These are phyloP conservation scores for Xanthoceras sorbifolium DNA, from an alignment of 345 rosid genomes.

Conservation along the genomic window DNA sequence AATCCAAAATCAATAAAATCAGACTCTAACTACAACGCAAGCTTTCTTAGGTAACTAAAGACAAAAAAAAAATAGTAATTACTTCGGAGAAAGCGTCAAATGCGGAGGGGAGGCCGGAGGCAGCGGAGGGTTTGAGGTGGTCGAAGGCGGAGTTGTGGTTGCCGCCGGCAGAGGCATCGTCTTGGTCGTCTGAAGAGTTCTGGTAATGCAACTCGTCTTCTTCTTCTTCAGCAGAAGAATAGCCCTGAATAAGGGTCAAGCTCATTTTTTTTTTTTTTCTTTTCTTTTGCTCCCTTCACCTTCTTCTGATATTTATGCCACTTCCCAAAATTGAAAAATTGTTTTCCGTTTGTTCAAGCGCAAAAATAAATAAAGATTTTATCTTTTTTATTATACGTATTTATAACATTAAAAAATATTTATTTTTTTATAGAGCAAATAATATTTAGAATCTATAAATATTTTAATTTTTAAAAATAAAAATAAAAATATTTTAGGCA, in stretches of 20 bases:
- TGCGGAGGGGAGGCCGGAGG: constrained; percentile 82
- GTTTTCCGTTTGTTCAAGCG: not conserved
- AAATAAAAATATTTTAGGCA: no score
- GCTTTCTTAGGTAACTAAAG: no score
- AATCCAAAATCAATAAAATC: constrained; percentile 21
- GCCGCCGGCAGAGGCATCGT: constrained; percentile 26
- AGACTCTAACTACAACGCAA: not conserved
- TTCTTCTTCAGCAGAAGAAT: constrained; percentile 86
- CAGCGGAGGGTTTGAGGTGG: constrained; percentile 37
- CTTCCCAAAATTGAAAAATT: not conserved
- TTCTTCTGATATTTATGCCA: not conserved
- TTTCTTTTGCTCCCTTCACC: not conserved
- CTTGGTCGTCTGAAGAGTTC: constrained; percentile 47
- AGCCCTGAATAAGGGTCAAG: constrained; percentile 75
- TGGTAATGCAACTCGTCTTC: constrained; percentile 36
- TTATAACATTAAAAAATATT: no score
- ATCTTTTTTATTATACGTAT: no score
- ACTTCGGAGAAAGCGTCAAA: constrained; percentile 85
- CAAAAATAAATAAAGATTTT: no score
- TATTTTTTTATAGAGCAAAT: no score
- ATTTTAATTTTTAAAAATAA: no score
- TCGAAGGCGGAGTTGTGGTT: constrained; percentile 48
- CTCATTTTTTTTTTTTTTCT: constrained; percentile 55
- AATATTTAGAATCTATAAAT: no score
- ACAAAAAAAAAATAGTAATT: not conserved